Base-by-base conservation (phyloP, 345 rosid species). In the Rhodamnia argentea region DNA sequence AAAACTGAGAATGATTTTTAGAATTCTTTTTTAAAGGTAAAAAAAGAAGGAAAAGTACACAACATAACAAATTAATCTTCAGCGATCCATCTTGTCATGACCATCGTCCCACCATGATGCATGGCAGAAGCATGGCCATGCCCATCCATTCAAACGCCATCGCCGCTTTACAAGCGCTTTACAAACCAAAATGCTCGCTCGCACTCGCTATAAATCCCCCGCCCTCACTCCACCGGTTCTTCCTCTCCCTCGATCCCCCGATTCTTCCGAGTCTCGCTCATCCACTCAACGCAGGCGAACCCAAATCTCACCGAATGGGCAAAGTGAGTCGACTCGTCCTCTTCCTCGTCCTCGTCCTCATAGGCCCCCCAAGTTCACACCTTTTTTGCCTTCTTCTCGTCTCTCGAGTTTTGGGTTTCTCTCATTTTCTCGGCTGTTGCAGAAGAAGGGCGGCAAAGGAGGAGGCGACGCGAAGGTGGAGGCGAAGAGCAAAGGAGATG, bases 391-490 rank as follows among this genome's bases (percentile, higher is more conserved):
- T 10, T 14, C 70, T 24, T 26, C 11, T 57, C 6, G 12, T 47
- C n/a, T 29, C 15, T 76, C 6, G 62, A 56, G 26, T 56, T 52
- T 83, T 27, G 42, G 86, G 27, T 26, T 52, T 57, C 51, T 44
- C 60, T 40, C 52, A n/a, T 8, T 60, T 16, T 27, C 0, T 0
- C n/a, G 37, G 57, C 82, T 3, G 81, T 20, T 52, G 86, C 78
- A 87, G 86, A 59, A 84, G 84, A 87, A 83, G 52, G 89, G 87
- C 60, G 84, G 83, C 27, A 86, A 84, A 1, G 91, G 83, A 84
- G 91, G 86, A 15, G 84, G 59, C 50, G 47, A 32, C 26, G 59
- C 42, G 84, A 84, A 87, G 87, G 82, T 85, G 83, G 86, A 88
- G 58, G 87, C 88, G 88, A 88, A 87, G 74, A 58, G 82, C 42